Conservation (phyloP, 2,329 filamentous ascomycete species). For the Mycocentrospora acerina region DNA sequence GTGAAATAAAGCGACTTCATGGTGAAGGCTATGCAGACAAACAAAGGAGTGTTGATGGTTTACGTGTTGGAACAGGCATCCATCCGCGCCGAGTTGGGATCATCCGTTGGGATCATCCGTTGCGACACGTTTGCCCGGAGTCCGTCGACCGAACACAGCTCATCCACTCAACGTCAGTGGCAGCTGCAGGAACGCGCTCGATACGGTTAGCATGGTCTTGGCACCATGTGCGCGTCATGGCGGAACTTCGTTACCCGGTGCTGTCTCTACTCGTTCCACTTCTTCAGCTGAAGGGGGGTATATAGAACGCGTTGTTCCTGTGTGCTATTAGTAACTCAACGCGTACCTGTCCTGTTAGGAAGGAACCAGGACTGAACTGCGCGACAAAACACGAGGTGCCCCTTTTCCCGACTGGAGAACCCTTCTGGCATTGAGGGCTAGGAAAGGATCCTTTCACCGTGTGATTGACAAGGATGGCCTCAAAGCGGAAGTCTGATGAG, state of each 20-base stretch:
- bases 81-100: no score
- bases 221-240: conserved; percentile 25
- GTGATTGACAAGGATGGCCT: conserved; percentile 22
- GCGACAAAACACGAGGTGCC: no score
- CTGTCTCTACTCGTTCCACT: conserved; percentile 20
- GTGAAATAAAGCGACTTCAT: conserved; percentile 24
- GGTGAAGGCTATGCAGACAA: conserved; percentile 10
- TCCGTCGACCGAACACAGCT: neutral
- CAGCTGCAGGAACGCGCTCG: conserved; percentile 14
- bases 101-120: conserved; percentile 1
- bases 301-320: conserved; percentile 6
- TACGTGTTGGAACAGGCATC: no score
- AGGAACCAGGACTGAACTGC: no score
- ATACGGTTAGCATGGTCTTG: conserved; percentile 8
- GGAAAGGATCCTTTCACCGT: no score
- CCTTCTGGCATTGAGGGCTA: no score
- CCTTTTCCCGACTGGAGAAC: no score
- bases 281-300: conserved; percentile 4
- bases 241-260: conserved; percentile 21
- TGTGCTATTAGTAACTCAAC: no score
- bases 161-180: conserved; percentile 8
- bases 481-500: conserved; percentile 24
- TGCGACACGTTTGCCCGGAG: conserved; percentile 26
- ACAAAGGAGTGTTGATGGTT: neutral
- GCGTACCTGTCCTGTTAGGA: no score